phyloP scores from a whole-genome alignment of 805 yeast species.

The Wickerhamiella azyma region DNA sequence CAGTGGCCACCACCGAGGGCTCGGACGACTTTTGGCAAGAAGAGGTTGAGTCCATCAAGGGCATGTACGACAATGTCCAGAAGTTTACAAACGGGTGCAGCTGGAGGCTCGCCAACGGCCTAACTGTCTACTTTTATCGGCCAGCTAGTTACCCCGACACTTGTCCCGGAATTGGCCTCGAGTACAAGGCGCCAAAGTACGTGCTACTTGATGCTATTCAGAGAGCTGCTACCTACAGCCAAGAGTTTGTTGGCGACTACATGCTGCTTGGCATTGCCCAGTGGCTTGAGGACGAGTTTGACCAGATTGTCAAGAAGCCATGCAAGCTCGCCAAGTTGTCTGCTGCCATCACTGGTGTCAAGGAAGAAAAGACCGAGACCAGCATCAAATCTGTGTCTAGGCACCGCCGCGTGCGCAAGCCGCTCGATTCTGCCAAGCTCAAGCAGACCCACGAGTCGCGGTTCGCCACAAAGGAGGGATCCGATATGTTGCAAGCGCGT shows the following conservation, averaged over 20 bases:
- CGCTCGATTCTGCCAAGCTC: conserved; percentile 26
- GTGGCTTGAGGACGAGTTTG: conserved; percentile 58
- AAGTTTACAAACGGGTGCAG: conserved; percentile 7
- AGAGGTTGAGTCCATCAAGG: conserved; percentile 54
- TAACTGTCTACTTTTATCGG: conserved; percentile 28
- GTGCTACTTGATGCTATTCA: conserved; percentile 25
- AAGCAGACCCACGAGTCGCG: conserved; percentile 27
- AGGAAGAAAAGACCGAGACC: conserved; percentile 12
- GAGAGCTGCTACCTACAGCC: conserved; percentile 23
- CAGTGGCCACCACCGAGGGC: conserved; percentile 3
- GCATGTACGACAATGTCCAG: conserved; percentile 38
- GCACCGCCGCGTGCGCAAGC: conserved; percentile 5
- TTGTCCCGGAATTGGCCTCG: conserved; percentile 56
- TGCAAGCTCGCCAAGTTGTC: conserved; percentile 43
- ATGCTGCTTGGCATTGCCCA: conserved; percentile 56
- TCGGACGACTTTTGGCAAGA: conserved; percentile 46
- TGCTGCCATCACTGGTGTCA: conserved; percentile 22
- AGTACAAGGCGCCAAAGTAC: conserved; percentile 26
- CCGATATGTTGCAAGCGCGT: conserved; percentile 35
- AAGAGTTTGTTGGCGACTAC: conserved; percentile 47
- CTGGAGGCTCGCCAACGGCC: conserved; percentile 7
- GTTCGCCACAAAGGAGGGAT: conserved; percentile 25
- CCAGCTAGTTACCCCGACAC: conserved; percentile 46
- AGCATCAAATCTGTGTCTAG: background rate
- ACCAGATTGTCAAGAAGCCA: conserved; percentile 51